Percentiles rank a stretch among this genome's conserved stretches.
Conservation (phyloP, 148 eudicot species). For the Persicaria maculosa region DNA sequence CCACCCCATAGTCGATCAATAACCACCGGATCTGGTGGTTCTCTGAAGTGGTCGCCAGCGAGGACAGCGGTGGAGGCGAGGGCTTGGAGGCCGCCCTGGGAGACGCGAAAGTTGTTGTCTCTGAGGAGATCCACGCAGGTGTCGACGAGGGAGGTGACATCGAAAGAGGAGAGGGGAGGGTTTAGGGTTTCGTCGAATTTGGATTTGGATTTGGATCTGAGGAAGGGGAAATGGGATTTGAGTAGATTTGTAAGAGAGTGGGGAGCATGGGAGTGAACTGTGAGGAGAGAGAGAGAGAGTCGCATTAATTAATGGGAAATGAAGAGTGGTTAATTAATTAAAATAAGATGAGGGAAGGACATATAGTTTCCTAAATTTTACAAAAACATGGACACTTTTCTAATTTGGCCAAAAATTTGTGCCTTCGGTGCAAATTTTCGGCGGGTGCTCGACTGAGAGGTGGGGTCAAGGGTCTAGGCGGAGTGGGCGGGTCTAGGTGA, state of each 20-base stretch:
- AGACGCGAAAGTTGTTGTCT: conserved; percentile 78
- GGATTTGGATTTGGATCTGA: conserved; percentile 26
- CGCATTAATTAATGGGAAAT: not conserved
- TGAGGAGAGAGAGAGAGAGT: not conserved
- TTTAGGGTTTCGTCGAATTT: conserved; percentile 18
- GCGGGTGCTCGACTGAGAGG: no score
- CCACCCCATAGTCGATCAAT: no score
- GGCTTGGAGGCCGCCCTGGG: conserved; percentile 72
- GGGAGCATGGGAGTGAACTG: conserved; percentile 10
- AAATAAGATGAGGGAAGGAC: no score
- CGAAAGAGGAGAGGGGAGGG: conserved; percentile 37
- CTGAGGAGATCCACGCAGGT: conserved; percentile 90
- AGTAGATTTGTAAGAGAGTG: conserved; percentile 8
- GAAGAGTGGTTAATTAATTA: not conserved
- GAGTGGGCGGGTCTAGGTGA: no score
- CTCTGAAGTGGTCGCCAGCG: conserved; percentile 75
- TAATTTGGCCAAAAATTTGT: no score
- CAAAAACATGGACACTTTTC: no score
- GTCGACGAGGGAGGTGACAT: conserved; percentile 77
- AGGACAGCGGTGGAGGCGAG: conserved; percentile 90
- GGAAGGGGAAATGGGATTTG: not conserved
- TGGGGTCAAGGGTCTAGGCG: no score
- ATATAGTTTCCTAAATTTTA: no score
- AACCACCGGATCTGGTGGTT: no score
- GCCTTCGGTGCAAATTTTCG: no score